phyloP scores from a whole-genome alignment of 768 basidiomycete species.

The Kwoniella sp. region DNA sequence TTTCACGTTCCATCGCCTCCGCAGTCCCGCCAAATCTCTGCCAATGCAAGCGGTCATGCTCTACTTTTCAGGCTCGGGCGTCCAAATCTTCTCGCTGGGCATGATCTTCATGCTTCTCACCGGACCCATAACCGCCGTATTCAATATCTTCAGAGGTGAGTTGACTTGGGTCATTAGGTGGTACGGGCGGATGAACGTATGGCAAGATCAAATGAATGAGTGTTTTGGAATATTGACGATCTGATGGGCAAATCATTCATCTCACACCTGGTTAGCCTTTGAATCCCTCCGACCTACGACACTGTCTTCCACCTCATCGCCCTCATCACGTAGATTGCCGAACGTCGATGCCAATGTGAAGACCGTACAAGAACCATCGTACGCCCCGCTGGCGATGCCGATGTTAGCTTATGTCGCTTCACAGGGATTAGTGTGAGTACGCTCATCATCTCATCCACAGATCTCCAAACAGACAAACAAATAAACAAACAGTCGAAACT shows the following conservation, averaged over 20 bases:
- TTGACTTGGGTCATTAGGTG: conserved; percentile 20
- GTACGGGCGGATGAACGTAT: not conserved
- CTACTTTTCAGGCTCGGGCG: conserved; percentile 95
- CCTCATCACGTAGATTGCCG: conserved; percentile 5
- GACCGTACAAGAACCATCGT: conserved; percentile 28
- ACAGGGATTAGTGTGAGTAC: conserved; percentile 54
- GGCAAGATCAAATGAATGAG: too few relatives aligned
- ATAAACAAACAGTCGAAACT: too few relatives aligned
- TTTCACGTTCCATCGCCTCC: not conserved
- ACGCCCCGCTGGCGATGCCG: conserved; percentile 33
- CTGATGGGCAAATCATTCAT: not conserved
- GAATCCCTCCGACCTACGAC: conserved; percentile 66
- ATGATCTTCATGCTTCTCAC: conserved; percentile 91
- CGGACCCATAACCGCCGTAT: conserved; percentile 80
- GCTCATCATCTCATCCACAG: not conserved
- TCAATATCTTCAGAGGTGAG: conserved; percentile 76
- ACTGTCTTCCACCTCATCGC: not conserved
- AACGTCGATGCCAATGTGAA: conserved; percentile 1
- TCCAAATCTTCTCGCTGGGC: conserved; percentile 96
- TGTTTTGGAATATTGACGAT: not conserved
- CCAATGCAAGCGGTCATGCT: conserved; percentile 99
- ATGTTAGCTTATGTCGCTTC: conserved; percentile 51
- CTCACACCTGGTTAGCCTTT: conserved; percentile 62
- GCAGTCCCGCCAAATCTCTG: conserved; percentile 76
- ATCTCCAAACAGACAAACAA: not conserved